phyloP scores from a whole-genome alignment of 371 early-diverging fungal genomes.

The Umbelopsis sp. region DNA sequence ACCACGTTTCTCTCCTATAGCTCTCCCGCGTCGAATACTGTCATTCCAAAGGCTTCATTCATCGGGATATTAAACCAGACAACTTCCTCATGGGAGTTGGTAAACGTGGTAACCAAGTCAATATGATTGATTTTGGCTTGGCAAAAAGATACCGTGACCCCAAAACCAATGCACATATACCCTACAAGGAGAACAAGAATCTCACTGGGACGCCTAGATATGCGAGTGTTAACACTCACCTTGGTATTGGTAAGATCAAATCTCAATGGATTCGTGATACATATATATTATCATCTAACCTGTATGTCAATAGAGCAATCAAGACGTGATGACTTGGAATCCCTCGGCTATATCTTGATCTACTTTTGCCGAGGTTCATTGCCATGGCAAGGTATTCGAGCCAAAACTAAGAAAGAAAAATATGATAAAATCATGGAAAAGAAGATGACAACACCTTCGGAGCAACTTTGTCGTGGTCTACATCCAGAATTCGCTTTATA shows the following conservation, averaged over 20 bases:
- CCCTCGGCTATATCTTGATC: constrained; percentile 98
- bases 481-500: constrained; percentile 97
- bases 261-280: too few relatives aligned
- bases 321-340: constrained; percentile 99
- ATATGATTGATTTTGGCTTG: constrained; percentile 99
- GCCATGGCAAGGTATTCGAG: constrained; percentile 99
- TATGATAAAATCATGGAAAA: constrained; percentile 99
- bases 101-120: constrained; percentile 93
- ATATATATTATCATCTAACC: too few relatives aligned
- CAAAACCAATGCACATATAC: constrained; percentile 95
- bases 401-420: constrained; percentile 98
- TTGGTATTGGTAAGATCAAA: constrained; percentile 80
- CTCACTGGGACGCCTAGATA: constrained; percentile 99
- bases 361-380: constrained; percentile 98
- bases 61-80: constrained; percentile 95
- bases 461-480: constrained; percentile 95
- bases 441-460: constrained; percentile 98
- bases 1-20: constrained; percentile 50
- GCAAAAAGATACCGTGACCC: constrained; percentile 97
- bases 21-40: constrained; percentile 97
- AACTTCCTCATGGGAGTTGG: constrained; percentile 99
- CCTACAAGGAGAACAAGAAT: constrained; percentile 97
- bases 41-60: constrained; percentile 88
- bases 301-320: constrained; percentile 81
- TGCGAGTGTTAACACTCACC: constrained; percentile 98